Conservation (phyloP, 495 filamentous ascomycete genomes). For the Pyrenopolyporus hunteri region DNA sequence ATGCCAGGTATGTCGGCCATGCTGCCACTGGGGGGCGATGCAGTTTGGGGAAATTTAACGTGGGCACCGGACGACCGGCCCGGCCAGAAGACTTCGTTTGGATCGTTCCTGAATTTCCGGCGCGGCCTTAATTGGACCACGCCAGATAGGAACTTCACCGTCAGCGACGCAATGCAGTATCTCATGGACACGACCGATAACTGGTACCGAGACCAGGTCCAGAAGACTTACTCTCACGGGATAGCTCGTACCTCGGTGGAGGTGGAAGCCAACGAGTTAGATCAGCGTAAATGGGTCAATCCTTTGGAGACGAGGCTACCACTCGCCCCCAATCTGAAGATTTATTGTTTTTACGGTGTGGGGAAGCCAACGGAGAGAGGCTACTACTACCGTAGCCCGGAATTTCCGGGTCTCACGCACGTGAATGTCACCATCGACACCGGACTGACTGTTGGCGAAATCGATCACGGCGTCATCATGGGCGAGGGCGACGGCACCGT, state of each 20-base stretch:
- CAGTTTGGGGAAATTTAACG: conserved; percentile 88
- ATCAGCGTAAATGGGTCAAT: conserved; percentile 90
- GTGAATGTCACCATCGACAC: conserved; percentile 94
- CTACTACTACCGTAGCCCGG: conserved; percentile 86
- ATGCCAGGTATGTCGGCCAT: conserved; percentile 98
- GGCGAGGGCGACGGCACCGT: conserved; percentile 97
- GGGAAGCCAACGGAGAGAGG: conserved; percentile 89
- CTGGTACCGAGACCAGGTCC: conserved; percentile 81
- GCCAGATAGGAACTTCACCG: conserved; percentile 75
- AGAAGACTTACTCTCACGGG: conserved; percentile 81
- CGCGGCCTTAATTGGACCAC: conserved; percentile 60
- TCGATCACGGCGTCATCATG: conserved; percentile 88
- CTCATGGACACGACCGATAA: conserved; percentile 76
- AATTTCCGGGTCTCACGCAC: conserved; percentile 63
- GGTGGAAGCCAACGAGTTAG: conserved; percentile 84
- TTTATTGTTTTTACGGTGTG: conserved; percentile 97
- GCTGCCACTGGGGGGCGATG: conserved; percentile 94
- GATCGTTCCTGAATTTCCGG: conserved; percentile 87
- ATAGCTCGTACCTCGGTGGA: conserved; percentile 80
- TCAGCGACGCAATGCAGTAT: conserved; percentile 76
- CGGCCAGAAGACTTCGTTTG: conserved; percentile 72
- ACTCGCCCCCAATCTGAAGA: conserved; percentile 86
- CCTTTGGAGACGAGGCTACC: conserved; percentile 90
- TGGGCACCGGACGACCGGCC: conserved; percentile 90
- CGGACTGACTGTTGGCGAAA: conserved; percentile 64